These are phyloP conservation scores for Fusarium xylarioides DNA, from an alignment of 2,329 filamentous ascomycete genomes.

Conservation along the genomic window DNA sequence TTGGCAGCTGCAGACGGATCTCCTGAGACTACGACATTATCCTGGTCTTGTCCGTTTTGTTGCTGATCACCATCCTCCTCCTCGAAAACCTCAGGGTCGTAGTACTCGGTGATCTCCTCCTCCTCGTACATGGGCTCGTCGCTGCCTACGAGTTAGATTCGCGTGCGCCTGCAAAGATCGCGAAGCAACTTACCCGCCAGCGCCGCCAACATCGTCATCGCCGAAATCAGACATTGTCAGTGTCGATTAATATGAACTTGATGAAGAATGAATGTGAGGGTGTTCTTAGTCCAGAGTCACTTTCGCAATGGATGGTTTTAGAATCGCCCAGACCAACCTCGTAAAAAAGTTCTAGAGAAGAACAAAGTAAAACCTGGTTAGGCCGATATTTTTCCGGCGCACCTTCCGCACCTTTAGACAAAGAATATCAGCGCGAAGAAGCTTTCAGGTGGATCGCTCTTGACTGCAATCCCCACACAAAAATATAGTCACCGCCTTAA, in stretches of 20 bases:
- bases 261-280: background rate
- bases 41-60: conserved; percentile 64
- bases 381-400: conserved; percentile 46
- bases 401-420: background rate
- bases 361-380: conserved; percentile 40
- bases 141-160: conserved; percentile 52
- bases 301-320: conserved; percentile 34
- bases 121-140: conserved; percentile 79
- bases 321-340: conserved; percentile 35
- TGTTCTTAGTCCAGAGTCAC: background rate
- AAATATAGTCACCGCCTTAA: conserved; percentile 49
- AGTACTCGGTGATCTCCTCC: conserved; percentile 69
- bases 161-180: conserved; percentile 6
- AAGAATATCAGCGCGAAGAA: background rate
- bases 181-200: conserved; percentile 61
- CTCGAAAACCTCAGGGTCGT: conserved; percentile 63
- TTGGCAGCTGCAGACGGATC: conserved; percentile 69
- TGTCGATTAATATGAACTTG: background rate
- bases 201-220: conserved; percentile 69
- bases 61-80: conserved; percentile 62
- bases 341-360: conserved; percentile 44
- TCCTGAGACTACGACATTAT: conserved; percentile 68
- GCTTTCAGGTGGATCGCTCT: background rate
- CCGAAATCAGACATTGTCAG: conserved; percentile 77
- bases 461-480: conserved; percentile 39